A percentile compares a stretch with the other conserved stretches of the same genome.
Conservation (phyloP, 352 stramenopile genomes). For the Globisporangium spiculum region DNA sequence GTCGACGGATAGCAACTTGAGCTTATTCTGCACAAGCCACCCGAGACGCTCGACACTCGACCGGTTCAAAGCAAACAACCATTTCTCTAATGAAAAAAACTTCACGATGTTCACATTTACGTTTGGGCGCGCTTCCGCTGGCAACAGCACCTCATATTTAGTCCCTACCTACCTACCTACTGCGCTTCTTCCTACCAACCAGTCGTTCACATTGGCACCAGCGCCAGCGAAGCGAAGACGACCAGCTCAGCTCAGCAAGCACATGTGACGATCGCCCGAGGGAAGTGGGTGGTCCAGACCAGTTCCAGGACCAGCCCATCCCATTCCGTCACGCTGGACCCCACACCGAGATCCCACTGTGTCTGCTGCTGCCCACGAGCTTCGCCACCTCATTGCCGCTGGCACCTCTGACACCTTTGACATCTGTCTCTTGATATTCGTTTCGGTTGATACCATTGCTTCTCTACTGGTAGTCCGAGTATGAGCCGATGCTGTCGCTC, state of each 20-base stretch:
- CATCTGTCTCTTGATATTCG: not conserved
- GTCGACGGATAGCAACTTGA: no score
- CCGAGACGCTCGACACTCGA: not conserved
- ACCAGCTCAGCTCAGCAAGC: not conserved
- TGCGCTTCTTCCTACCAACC: not conserved
- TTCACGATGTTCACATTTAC: not conserved
- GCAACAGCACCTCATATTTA: not conserved
- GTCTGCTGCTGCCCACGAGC: not conserved
- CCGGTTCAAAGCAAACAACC: no score
- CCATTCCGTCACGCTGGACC: not conserved
- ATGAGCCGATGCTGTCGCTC: constrained; percentile 15
- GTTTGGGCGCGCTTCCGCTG: not conserved
- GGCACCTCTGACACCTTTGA: not conserved
- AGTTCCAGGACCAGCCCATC: not conserved
- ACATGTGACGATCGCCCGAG: not conserved
- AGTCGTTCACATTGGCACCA: not conserved
- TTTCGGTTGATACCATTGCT: not conserved
- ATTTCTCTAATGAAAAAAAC: not conserved
- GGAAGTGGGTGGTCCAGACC: not conserved
- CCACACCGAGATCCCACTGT: not conserved
- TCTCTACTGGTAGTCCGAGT: constrained; percentile 15
- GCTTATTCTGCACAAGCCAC: not conserved
- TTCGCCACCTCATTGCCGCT: not conserved
- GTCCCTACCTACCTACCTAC: not conserved
- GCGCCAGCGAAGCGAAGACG: no score